phyloP scores from a whole-genome alignment of 2,329 filamentous ascomycete genomes.

The Cordyceps fumosorosea region DNA sequence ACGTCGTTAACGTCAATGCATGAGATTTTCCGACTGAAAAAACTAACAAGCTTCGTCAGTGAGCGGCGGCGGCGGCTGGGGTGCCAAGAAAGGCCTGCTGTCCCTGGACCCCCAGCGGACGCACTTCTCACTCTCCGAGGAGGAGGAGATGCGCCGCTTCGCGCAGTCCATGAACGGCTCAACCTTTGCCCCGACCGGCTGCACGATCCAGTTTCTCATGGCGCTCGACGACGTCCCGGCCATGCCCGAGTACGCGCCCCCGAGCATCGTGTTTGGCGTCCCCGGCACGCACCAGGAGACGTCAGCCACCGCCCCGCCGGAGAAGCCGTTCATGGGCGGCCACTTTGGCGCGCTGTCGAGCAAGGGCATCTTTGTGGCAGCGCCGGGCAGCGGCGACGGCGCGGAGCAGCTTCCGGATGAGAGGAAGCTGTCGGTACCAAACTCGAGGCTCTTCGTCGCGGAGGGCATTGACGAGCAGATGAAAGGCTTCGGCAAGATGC shows the following conservation, averaged over 20 bases:
- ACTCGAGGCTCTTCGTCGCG: conserved; percentile 24
- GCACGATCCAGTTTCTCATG: conserved; percentile 61
- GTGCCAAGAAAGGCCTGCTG: conserved; percentile 68
- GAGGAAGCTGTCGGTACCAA: conserved; percentile 30
- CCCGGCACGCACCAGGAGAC: conserved; percentile 17
- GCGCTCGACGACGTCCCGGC: conserved; percentile 24
- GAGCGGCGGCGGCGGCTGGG: conserved; percentile 81
- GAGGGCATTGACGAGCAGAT: conserved; percentile 3
- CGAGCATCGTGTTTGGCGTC: conserved; percentile 28
- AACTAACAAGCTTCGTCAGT: conserved; percentile 34
- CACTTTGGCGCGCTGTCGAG: conserved; percentile 60
- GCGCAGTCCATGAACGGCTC: conserved; percentile 39
- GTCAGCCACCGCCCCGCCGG: background rate
- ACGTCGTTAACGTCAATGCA: conserved; percentile 18
- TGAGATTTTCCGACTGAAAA: too few relatives aligned
- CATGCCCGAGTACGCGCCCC: conserved; percentile 16
- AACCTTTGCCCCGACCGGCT: conserved; percentile 55
- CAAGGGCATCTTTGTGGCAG: conserved; percentile 49
- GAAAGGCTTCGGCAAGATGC: conserved; percentile 5
- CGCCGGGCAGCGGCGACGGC: conserved; percentile 8
- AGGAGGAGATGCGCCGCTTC: conserved; percentile 48
- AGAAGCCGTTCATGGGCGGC: conserved; percentile 24
- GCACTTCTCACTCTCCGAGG: conserved; percentile 38
- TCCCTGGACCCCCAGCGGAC: conserved; percentile 66
- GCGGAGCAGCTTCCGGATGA: conserved; percentile 19